Base-by-base conservation (phyloP, 2,329 filamentous ascomycete genomes). In the Chaetomium strumarium region DNA sequence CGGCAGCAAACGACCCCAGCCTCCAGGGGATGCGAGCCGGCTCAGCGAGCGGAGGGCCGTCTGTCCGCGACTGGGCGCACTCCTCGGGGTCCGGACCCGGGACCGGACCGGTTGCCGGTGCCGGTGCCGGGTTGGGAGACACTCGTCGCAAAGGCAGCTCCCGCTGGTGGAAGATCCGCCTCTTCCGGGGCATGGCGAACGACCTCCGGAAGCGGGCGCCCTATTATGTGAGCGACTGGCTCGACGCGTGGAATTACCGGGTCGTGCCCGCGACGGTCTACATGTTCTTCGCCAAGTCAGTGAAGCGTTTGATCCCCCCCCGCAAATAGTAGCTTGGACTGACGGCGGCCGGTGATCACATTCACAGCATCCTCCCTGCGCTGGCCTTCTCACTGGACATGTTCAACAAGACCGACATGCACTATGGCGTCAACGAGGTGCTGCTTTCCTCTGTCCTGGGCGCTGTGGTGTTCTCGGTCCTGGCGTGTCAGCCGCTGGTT, bases 271-370 rank as follows among this genome's bases (percentile, higher is more conserved):
- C 88, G 14, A 95, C 90, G 10, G 74, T 95, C 30, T 95, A 95
- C 70, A 95, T 95, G 88, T 95, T 93, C 73, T 95, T 95, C 77
- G 89, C 90, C 58, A 95, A 95, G 88, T 92, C 77, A 57, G 75
- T 56, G 49, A 24, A 24, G 7, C 24, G n/a, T n/a, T n/a, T n/a
- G n/a, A n/a, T n/a, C n/a, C 24, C 8, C n/a, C 37, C 37, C 37
- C n/a, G 16, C n/a, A 8, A 9, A 8, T 17, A 8, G n/a, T 39
- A 17, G 19, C 16, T 19, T 31, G n/a, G n/a, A n/a, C n/a, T n/a
- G 13, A 33, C 40, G 34, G 30, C 13, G 12, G 36, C n/a, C 1
- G 19, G 17, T 20, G 7, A 24, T 40, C 16, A 39, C 7, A 9
- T 45, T 2, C 34, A 17, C 13, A 93, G 88, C 71, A 93, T 95